A percentile compares a stretch with the other conserved stretches of the same genome.
Evolutionary conservation across 139 green algal species (phyloP).

Genomic region (Coelastrella sp.): DNA sequence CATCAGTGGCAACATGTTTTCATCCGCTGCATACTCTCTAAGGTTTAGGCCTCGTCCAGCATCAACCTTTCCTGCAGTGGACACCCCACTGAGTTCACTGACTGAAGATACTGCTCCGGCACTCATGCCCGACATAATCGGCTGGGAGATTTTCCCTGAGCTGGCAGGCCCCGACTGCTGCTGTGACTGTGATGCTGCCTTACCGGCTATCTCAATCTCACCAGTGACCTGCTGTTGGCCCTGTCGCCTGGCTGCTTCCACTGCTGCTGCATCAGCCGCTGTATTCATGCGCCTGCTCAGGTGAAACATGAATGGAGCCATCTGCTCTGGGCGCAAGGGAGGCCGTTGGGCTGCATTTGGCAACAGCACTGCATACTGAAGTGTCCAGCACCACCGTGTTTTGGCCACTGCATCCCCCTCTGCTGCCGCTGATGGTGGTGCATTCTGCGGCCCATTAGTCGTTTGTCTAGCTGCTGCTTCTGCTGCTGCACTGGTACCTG

Average conservation of each 20-base stretch:
- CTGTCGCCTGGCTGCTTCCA: constrained; percentile 33
- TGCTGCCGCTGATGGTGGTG: background rate
- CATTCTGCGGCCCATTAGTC: background rate
- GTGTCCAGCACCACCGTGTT: constrained; percentile 40
- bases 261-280: constrained; percentile 43
- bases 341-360: constrained; percentile 17
- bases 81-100: background rate
- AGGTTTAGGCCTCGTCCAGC: constrained; percentile 10
- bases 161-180: background rate
- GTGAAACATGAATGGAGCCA: background rate
- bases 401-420: background rate
- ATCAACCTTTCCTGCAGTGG: background rate
- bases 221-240: background rate
- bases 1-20: constrained; percentile 14
- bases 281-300: constrained; percentile 26
- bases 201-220: background rate
- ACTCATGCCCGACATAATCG: background rate
- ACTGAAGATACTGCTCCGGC: background rate
- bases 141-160: background rate
- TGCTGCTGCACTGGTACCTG: constrained; percentile 2
- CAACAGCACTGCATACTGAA: constrained; percentile 37
- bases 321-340: constrained; percentile 20
- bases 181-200: constrained; percentile 7
- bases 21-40: constrained; percentile 23
- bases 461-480: background rate